These are phyloP conservation scores for Sporothrix euskadiensis DNA, from an alignment of 2,329 filamentous ascomycete species.

Conservation along the genomic window DNA sequence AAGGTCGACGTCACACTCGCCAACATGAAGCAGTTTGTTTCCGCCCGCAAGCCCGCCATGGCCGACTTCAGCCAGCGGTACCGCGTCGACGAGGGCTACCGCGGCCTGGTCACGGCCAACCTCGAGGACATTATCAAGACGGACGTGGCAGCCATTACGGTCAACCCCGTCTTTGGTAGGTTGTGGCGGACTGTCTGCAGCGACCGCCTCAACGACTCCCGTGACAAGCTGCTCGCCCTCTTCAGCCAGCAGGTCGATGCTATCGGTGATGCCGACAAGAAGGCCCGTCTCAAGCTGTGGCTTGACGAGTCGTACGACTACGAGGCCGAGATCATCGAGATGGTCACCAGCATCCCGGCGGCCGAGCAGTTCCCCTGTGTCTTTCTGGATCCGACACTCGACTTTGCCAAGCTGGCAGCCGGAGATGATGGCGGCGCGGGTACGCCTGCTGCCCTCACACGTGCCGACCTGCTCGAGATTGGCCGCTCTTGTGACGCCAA, in stretches of 20 bases:
- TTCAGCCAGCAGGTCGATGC: slow-evolving; percentile 46
- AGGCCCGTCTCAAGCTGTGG: slow-evolving; percentile 48
- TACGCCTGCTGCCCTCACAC: slow-evolving; percentile 41
- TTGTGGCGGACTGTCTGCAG: slow-evolving; percentile 53
- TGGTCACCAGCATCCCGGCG: slow-evolving; percentile 43
- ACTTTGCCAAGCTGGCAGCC: slow-evolving; percentile 36
- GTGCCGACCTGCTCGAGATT: slow-evolving; percentile 53
- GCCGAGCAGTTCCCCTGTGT: slow-evolving; percentile 49
- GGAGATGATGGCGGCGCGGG: slow-evolving; percentile 33
- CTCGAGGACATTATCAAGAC: slow-evolving; percentile 47
- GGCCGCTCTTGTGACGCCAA: slow-evolving; percentile 52
- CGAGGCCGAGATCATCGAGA: slow-evolving; percentile 45
- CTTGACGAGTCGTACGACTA: slow-evolving; percentile 55
- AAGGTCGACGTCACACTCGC: slow-evolving; percentile 30
- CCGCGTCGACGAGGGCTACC: slow-evolving; percentile 42
- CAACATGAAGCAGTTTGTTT: slow-evolving; percentile 36
- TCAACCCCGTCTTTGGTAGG: slow-evolving; percentile 53
- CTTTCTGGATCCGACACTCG: slow-evolving; percentile 51
- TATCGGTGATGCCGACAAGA: slow-evolving; percentile 40
- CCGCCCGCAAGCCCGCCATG: slow-evolving; percentile 34
- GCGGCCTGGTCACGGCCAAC: slow-evolving; percentile 42
- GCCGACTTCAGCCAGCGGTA: slow-evolving; percentile 47
- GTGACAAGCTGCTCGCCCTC: slow-evolving; percentile 45
- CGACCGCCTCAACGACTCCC: slow-evolving; percentile 45
- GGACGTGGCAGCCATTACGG: slow-evolving; percentile 47